Conservation (phyloP, 1,284 basidiomycete genomes). For the Trichosporon sp. region DNA sequence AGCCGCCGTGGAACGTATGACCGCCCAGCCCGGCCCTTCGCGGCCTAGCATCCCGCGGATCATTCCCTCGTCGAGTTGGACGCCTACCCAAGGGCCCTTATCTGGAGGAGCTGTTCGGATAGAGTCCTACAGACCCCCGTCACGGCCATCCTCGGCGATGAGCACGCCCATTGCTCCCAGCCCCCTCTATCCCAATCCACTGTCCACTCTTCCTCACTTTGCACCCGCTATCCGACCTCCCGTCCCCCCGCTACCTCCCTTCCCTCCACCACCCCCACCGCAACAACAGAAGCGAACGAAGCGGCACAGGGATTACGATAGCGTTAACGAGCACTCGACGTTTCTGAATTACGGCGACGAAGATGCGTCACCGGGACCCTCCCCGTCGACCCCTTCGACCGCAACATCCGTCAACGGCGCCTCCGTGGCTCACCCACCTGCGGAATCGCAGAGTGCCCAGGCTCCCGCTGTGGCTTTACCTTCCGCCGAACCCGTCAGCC, state of each 20-base stretch:
- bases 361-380: not conserved
- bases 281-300: not conserved
- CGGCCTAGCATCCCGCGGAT: conserved; percentile 6
- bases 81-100: not conserved
- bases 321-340: not conserved
- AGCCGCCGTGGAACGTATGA: conserved; percentile 24
- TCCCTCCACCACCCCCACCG: not conserved
- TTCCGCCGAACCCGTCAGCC: not conserved
- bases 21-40: not conserved
- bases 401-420: not conserved
- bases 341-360: conserved; percentile 27
- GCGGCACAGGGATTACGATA: conserved; percentile 13
- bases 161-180: not conserved
- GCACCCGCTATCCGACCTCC: not conserved
- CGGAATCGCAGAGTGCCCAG: not conserved
- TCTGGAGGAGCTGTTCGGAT: not conserved
- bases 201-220: not conserved
- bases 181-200: not conserved
- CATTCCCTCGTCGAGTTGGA: conserved; percentile 14
- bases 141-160: not conserved
- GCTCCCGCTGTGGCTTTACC: too few relatives aligned
- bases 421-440: not conserved
- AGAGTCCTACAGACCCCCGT: not conserved
- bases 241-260: not conserved
- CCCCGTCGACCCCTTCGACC: not conserved